Percentiles rank a stretch among this genome's conserved stretches.
Conservation (phyloP, 306 rosid species). For the Dalbergia cochinchinensis region DNA sequence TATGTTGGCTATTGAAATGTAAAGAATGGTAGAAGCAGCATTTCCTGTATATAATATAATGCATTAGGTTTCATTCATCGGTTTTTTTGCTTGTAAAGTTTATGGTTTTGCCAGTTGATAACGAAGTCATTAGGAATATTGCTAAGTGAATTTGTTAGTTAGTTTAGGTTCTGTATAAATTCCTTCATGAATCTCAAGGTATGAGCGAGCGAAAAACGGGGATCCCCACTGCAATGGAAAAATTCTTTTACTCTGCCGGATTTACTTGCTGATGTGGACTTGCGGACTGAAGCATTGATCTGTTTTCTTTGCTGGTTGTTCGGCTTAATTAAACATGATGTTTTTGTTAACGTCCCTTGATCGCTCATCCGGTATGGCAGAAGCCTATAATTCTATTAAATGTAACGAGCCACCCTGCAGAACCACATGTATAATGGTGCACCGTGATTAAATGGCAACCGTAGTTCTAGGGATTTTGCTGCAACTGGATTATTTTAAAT, state of each 20-base stretch:
- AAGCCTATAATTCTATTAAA: slow-evolving; percentile 12
- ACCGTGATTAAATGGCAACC: not conserved
- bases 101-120: slow-evolving; percentile 46
- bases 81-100: slow-evolving; percentile 41
- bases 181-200: slow-evolving; percentile 30
- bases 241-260: slow-evolving; percentile 45
- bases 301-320: not conserved
- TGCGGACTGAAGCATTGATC: not conserved
- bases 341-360: not conserved
- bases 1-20: slow-evolving; percentile 44
- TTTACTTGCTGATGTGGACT: slow-evolving; percentile 10
- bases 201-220: not conserved
- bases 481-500: not conserved
- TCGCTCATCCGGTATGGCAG: not conserved
- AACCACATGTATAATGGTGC: not conserved
- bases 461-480: not conserved
- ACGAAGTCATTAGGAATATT: slow-evolving; percentile 35
- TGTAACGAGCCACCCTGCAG: not conserved
- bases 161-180: slow-evolving; percentile 40
- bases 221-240: slow-evolving; percentile 37
- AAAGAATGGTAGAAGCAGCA: slow-evolving; percentile 3
- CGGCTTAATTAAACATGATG: not conserved
- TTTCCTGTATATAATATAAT: slow-evolving; percentile 34
- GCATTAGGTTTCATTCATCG: slow-evolving; percentile 33
- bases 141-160: slow-evolving; percentile 40